Conservation (phyloP, 306 rosid species). For the Lagenaria siceraria region DNA sequence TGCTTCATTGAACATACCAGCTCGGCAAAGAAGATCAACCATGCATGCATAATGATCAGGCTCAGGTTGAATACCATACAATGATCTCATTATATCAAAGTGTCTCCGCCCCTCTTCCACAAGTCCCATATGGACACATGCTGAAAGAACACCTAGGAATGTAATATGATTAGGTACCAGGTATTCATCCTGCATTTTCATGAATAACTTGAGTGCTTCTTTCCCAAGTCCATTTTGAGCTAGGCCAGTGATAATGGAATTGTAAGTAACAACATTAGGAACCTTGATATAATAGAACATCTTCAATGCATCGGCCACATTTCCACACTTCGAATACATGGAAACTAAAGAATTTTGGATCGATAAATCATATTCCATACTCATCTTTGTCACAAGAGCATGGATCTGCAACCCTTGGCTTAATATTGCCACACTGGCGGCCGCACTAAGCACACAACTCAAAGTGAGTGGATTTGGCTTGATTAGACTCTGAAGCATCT, state of each 20-base stretch:
- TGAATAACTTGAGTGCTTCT: conserved; percentile 49
- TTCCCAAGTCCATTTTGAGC: conserved; percentile 63
- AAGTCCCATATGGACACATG: conserved; percentile 70
- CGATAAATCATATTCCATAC: conserved; percentile 42
- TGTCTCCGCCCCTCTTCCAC: conserved; percentile 47
- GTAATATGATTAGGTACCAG: conserved; percentile 45
- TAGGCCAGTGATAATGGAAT: conserved; percentile 59
- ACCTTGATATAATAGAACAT: conserved; percentile 31
- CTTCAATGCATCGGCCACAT: conserved; percentile 38
- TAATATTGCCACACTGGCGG: conserved; percentile 44
- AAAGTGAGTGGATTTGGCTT: conserved; percentile 47
- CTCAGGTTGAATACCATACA: conserved; percentile 42
- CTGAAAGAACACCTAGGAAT: conserved; percentile 66
- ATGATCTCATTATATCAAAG: conserved; percentile 42
- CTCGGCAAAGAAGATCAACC: conserved; percentile 71
- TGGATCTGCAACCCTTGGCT: conserved; percentile 69
- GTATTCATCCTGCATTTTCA: conserved; percentile 44
- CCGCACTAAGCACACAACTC: conserved; percentile 62
- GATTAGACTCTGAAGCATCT: conserved; percentile 36
- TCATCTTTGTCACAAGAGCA: conserved; percentile 41
- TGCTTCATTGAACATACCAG: conserved; percentile 66
- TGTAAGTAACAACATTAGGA: conserved; percentile 51
- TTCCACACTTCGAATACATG: conserved; percentile 73
- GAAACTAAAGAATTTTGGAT: conserved; percentile 70
- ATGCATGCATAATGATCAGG: conserved; percentile 71